Evolutionary conservation across 2,329 filamentous ascomycete genomes (phyloP).

Genomic region (Leptographium flavum): DNA sequence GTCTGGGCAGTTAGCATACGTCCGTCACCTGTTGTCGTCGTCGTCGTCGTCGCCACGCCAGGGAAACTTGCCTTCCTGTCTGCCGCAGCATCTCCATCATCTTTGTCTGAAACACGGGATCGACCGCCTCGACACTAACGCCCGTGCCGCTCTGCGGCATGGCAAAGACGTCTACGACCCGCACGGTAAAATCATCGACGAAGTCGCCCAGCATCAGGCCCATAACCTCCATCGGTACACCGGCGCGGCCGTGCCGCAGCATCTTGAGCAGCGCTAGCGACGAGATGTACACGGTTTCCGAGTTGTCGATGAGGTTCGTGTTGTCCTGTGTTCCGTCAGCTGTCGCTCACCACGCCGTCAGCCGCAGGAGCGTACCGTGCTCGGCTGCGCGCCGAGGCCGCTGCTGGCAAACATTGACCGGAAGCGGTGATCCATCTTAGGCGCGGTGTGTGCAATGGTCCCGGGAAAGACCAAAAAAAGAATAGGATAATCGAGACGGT

Average conservation of each 20-base stretch:
- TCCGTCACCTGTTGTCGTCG: not conserved
- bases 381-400: slow-evolving; percentile 49
- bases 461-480: slow-evolving; percentile 6
- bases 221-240: slow-evolving; percentile 99
- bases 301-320: slow-evolving; percentile 88
- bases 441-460: slow-evolving; percentile 12
- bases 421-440: slow-evolving; percentile 65
- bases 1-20: slow-evolving; percentile 34
- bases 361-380: slow-evolving; percentile 36
- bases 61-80: slow-evolving; percentile 63
- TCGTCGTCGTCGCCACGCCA: no score
- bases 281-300: slow-evolving; percentile 98
- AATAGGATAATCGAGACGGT: no score
- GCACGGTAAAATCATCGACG: slow-evolving; percentile 96
- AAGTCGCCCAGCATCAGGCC: slow-evolving; percentile 98
- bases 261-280: slow-evolving; percentile 96
- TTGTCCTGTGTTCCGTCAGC: slow-evolving; percentile 50
- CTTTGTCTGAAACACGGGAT: slow-evolving; percentile 97
- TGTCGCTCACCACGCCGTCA: no score
- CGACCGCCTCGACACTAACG: slow-evolving; percentile 94
- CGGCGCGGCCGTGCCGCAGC: slow-evolving; percentile 91
- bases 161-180: slow-evolving; percentile 95
- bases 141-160: slow-evolving; percentile 99
- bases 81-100: slow-evolving; percentile 99
- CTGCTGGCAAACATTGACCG: slow-evolving; percentile 74